Percentiles rank a stretch among this genome's conserved stretches.
These are phyloP conservation scores for Phylloporus sp. DNA, from an alignment of 768 basidiomycete genomes.

Conservation along the genomic window DNA sequence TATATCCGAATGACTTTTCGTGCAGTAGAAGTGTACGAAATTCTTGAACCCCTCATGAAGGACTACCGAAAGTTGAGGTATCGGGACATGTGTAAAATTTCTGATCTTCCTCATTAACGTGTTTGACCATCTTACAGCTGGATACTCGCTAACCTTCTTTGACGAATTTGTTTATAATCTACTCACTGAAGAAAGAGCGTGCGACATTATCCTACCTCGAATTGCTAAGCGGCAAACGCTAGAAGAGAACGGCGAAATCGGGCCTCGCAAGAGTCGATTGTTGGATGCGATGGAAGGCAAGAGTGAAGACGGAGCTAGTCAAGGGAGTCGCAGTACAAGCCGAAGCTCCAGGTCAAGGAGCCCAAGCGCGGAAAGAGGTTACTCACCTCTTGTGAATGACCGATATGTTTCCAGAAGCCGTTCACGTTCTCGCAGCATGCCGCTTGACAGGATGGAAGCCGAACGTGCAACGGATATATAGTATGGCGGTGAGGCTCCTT, in stretches of 20 bases:
- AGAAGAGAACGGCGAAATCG: conserved; percentile 89
- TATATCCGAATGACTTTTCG: conserved; percentile 95
- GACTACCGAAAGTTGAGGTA: conserved; percentile 88
- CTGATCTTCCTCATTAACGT: background rate
- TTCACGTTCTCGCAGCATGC: conserved; percentile 58
- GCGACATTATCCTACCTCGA: conserved; percentile 93
- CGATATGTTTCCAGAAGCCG: conserved; percentile 64
- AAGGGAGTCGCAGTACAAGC: conserved; percentile 35
- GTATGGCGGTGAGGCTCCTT: conserved; percentile 10
- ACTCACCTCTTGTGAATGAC: conserved; percentile 41
- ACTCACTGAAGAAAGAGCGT: conserved; percentile 85
- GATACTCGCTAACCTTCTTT: conserved; percentile 80
- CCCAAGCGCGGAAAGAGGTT: conserved; percentile 20
- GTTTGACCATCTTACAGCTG: conserved; percentile 46
- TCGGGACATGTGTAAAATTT: conserved; percentile 65
- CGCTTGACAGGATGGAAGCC: conserved; percentile 50
- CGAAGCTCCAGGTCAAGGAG: conserved; percentile 26
- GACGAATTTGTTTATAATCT: conserved; percentile 89
- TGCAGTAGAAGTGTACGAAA: conserved; percentile 85
- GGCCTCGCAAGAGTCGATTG: conserved; percentile 79
- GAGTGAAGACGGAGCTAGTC: conserved; percentile 46
- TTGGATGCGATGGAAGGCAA: conserved; percentile 82
- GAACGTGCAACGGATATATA: conserved; percentile 19
- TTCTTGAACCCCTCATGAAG: conserved; percentile 89
- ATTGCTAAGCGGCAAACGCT: conserved; percentile 78